Evolutionary conservation across 305 asterid species (phyloP).

Genomic region (Ajuga reptans): DNA sequence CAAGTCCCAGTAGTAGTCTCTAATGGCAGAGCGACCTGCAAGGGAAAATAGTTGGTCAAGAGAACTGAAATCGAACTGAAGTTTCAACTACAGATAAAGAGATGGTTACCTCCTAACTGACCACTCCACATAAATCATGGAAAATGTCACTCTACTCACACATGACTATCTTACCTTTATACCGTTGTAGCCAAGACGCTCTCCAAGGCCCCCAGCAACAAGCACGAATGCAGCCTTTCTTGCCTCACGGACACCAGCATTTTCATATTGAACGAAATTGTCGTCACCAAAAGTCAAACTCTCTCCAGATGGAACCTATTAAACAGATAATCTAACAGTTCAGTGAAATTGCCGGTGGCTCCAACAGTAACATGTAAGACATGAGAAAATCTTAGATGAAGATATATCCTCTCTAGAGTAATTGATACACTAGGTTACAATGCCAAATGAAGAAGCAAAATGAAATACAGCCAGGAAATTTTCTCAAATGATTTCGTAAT

Average conservation of each 20-base stretch:
- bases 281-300: constrained; percentile 66
- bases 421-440: not conserved
- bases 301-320: constrained; percentile 96
- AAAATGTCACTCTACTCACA: not conserved
- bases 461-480: not conserved
- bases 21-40: constrained; percentile 87
- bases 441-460: constrained; percentile 6
- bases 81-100: constrained; percentile 4
- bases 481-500: constrained; percentile 1
- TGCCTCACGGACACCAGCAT: constrained; percentile 77
- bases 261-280: constrained; percentile 59
- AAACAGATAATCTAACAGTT: constrained; percentile 16
- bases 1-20: constrained; percentile 82
- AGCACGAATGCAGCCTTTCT: constrained; percentile 91
- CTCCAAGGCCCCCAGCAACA: constrained; percentile 99
- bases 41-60: constrained; percentile 25
- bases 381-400: constrained; percentile 1
- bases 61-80: constrained; percentile 15
- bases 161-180: constrained; percentile 54
- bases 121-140: not conserved
- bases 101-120: constrained; percentile 1
- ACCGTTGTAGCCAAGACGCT: constrained; percentile 97
- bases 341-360: constrained; percentile 9
- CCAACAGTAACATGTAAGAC: not conserved
- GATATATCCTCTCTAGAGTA: not conserved